These are phyloP conservation scores for Starmerella kuoi DNA, from an alignment of 805 yeast genomes.

Conservation along the genomic window DNA sequence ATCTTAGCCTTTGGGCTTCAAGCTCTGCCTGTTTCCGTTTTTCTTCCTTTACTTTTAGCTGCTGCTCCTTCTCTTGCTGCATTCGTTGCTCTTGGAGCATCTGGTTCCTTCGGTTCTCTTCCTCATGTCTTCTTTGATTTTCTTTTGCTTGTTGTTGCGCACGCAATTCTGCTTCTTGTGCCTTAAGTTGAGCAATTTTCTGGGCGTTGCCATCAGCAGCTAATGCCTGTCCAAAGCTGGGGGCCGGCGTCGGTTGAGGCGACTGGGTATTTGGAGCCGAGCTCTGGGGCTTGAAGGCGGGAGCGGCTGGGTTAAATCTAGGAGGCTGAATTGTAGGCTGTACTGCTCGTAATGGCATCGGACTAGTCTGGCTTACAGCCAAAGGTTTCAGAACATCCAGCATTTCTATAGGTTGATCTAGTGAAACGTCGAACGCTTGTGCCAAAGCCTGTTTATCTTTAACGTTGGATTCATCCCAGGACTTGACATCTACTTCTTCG, in stretches of 20 bases:
- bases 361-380: too few species aligned
- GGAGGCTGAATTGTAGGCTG: too few species aligned
- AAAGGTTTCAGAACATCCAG: constrained; percentile 5
- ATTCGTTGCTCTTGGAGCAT: neutral
- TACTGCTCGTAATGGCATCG: too few species aligned
- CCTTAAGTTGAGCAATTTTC: too few species aligned
- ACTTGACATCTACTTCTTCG: constrained; percentile 17
- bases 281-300: too few species aligned
- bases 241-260: too few species aligned
- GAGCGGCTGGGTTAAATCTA: too few species aligned
- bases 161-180: neutral
- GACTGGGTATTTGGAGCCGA: too few species aligned
- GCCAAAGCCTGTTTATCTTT: constrained; percentile 8
- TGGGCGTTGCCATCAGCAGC: too few species aligned
- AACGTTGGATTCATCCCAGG: constrained; percentile 16
- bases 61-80: neutral
- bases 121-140: neutral
- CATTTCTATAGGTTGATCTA: constrained; percentile 1
- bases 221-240: too few species aligned
- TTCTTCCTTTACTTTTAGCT: neutral
- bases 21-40: constrained; percentile 1
- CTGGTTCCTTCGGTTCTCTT: neutral
- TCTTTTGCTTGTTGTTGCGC: neutral
- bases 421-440: constrained; percentile 11
- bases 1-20: neutral